Percentiles rank a stretch among this genome's conserved stretches.
These are phyloP conservation scores for Dipteronia sinensis DNA, from an alignment of 345 rosid genomes.

Conservation along the genomic window DNA sequence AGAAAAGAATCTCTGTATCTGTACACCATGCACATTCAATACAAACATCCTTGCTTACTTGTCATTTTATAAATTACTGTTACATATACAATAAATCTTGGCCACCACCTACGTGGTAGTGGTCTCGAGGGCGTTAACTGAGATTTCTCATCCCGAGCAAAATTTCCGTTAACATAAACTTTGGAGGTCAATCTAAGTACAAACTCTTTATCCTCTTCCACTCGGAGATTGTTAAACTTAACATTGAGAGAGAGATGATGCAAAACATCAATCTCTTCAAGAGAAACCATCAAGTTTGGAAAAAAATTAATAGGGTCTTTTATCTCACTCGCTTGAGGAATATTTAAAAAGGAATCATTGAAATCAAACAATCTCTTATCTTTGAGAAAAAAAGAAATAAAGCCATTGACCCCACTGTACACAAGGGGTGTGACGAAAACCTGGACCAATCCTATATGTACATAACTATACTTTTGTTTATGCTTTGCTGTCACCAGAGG, in stretches of 20 bases:
- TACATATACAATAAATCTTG: too few species aligned
- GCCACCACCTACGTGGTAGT: too few species aligned
- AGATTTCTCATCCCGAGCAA: too few species aligned
- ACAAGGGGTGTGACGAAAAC: background rate
- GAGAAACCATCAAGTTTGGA: background rate
- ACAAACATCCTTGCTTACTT: too few species aligned
- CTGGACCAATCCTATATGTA: constrained; percentile 6
- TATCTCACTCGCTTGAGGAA: background rate
- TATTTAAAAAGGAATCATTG: background rate
- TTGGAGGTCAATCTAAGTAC: background rate
- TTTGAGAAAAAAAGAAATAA: background rate
- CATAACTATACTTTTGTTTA: background rate
- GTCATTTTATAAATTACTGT: too few species aligned
- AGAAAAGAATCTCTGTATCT: too few species aligned
- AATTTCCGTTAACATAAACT: too few species aligned
- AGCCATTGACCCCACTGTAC: background rate
- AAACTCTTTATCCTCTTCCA: background rate
- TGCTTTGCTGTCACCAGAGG: background rate
- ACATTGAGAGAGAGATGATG: background rate
- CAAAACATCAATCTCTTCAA: background rate
- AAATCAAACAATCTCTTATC: background rate
- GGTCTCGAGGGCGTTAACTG: too few species aligned
- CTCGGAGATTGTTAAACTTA: background rate
- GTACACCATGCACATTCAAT: too few species aligned
- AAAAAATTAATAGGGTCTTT: background rate